Base-by-base conservation (phyloP, 805 yeast genomes). In the Saccharomycopsis sp. region DNA sequence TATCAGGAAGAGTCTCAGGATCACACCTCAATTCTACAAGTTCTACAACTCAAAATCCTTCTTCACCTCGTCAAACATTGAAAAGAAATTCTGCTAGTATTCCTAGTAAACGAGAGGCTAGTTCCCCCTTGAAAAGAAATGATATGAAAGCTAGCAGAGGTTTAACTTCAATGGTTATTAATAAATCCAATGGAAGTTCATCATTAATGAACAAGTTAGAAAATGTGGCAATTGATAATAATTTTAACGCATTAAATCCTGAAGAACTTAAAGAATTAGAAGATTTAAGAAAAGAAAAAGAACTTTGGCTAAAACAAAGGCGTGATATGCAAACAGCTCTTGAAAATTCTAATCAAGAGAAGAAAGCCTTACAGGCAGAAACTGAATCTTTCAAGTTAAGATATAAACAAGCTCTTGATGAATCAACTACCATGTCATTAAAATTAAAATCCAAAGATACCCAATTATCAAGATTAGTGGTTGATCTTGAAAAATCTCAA, bases 101-200 rank as follows among this genome's bases (percentile, higher is more conserved):
- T 15, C 88, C 88, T 3, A 66, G 80, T 2, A 81, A 81, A 51
- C 64, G 92, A 46, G 69, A 71, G 0, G 83, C 89, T 0, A 64
- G 83, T 0, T 80, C 88, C 0, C 89, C 89, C 1, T 66, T 75
- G 27, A 79, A 75, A 51, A 56, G 69, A 31, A 54, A 54, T 19
- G 41, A 38, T 19, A 32, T 12, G 19, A 20, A 31, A 5, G n/a
- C 40, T 12, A 34, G 36, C 19, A 26, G 34, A 12, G 42, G 46
- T 10, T 30, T 45, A 3, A 41, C 42, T 2, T 29, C 43, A 4
- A 37, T 34, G 45, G 28, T 38, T 14, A 32, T 21, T 20, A 35
- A 28, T 8, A n/a, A 18, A 12, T 13, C 34, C 10, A 31, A 26
- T 21, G 28, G 39, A 5, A 10, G 21, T 9, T n/a, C n/a, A n/a